Conservation (phyloP, 495 filamentous ascomycete genomes). For the Cenococcum geophilum region DNA sequence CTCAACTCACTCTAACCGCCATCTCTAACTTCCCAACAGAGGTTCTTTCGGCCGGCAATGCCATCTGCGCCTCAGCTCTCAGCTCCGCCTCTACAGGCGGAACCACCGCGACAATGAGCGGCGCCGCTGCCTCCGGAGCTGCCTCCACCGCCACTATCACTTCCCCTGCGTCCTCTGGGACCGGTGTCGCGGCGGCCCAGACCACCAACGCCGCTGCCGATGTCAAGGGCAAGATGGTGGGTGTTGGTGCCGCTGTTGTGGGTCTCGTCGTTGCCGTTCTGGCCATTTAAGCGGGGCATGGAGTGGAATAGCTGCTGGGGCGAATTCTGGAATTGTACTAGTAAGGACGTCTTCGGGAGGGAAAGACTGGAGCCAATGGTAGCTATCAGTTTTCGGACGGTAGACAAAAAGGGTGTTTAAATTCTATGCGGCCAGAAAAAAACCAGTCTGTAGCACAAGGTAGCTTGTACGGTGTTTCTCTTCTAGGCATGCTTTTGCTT, state of each 20-base stretch:
- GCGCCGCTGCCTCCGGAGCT: not conserved
- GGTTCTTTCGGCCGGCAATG: constrained; percentile 9
- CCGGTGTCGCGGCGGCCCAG: constrained; percentile 1
- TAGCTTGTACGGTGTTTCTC: too few relatives aligned
- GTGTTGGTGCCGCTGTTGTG: constrained; percentile 20
- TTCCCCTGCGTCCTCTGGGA: constrained; percentile 14
- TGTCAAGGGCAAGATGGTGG: constrained; percentile 16
- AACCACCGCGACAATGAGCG: not conserved
- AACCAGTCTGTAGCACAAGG: too few relatives aligned
- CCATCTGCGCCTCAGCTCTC: constrained; percentile 14
- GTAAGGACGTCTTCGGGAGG: too few relatives aligned
- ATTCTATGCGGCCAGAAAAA: too few relatives aligned
- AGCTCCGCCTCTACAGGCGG: constrained; percentile 13
- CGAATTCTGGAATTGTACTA: too few relatives aligned
- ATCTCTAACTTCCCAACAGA: constrained; percentile 11
- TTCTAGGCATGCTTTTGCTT: too few relatives aligned
- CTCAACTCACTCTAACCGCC: not conserved
- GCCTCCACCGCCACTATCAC: constrained; percentile 11
- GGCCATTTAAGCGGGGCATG: not conserved
- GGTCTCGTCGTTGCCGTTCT: constrained; percentile 20
- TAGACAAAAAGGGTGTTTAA: too few relatives aligned
- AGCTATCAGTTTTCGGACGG: too few relatives aligned
- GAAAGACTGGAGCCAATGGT: too few relatives aligned
- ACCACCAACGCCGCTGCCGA: constrained; percentile 19
- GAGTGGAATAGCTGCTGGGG: not conserved